Base-by-base conservation (phyloP, 345 rosid genomes). In the Xanthoceras sorbifolium region DNA sequence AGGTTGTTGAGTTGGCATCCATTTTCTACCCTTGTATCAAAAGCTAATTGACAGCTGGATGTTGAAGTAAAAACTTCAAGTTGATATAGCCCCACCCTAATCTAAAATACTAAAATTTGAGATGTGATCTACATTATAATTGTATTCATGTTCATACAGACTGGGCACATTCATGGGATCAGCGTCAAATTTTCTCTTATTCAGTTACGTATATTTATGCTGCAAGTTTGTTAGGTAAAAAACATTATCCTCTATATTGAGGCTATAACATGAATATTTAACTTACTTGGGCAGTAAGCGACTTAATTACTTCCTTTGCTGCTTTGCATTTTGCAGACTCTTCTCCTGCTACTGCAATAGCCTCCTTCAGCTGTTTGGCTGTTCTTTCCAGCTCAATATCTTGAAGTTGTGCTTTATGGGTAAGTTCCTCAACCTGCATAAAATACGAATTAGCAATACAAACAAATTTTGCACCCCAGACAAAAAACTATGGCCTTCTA, bases 271-370 rank as follows among this genome's bases (percentile, higher is more conserved):
- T 26, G 23, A 57, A 34, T 50, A 23, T 60, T 54, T 28, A 52
- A 67, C 85, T 82, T 87, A 90, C 94, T 75, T 91, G 94, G 50
- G 89, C 91, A 42, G 94, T 91, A 66, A 91, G 92, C 1, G 91
- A 88, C 84, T 85, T 91, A 71, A 91, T 91, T 63, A 90, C 97
- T 82, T 91, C 92, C 68, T 91, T 91, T 42, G 97, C 94, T 73
- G 94, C 94, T 82, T 86, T 90, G 83, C 94, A 88, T 83, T 90
- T 91, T 67, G 85, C 83, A 79, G 92, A 85, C 86, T 91, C 97
- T 80, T 88, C 92, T 55, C 83, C 90, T 52, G 92, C 97, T 48
- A 87, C 86, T 32, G 83, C 79, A 32, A 88, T 64, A 69, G 92
- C 92, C 81, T 88, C 94, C 79, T 90, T 85, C 81, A 91, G 89